These are phyloP conservation scores for Magnusiomyces fungicola DNA, from an alignment of 1,139 yeast species.

Conservation along the genomic window DNA sequence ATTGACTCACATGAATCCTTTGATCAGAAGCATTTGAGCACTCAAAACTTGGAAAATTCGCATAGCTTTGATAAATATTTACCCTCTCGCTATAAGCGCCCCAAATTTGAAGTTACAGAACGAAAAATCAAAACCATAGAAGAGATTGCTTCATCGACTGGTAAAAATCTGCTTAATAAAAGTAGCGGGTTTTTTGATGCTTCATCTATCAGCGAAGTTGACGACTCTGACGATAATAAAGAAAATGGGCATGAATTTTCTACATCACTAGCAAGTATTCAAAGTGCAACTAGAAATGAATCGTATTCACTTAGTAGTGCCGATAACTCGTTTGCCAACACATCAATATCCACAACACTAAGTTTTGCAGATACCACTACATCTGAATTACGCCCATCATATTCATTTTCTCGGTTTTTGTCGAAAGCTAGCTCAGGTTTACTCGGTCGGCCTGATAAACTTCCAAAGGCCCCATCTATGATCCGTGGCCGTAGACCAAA, in stretches of 20 bases:
- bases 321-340: too few species aligned
- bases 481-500: slow-evolving; percentile 6
- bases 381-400: too few species aligned
- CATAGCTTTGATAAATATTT: too few species aligned
- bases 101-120: slow-evolving; percentile 13
- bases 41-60: too few species aligned
- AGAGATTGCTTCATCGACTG: slow-evolving; percentile 8
- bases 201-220: neutral
- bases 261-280: neutral
- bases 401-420: too few species aligned
- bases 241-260: neutral
- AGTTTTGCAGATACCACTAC: too few species aligned
- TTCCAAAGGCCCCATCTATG: neutral
- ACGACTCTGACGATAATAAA: neutral
- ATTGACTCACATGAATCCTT: too few species aligned
- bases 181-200: slow-evolving; percentile 8
- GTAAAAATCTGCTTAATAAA: slow-evolving; percentile 2
- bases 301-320: too few species aligned
- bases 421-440: too few species aligned
- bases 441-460: too few species aligned
- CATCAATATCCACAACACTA: too few species aligned
- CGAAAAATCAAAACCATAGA: slow-evolving; percentile 8
- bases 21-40: too few species aligned
- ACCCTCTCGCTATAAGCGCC: slow-evolving; percentile 8
- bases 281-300: neutral